Evolutionary conservation across 2,329 filamentous ascomycete genomes (phyloP).

Genomic region (Hirsutella rhossiliensis): DNA sequence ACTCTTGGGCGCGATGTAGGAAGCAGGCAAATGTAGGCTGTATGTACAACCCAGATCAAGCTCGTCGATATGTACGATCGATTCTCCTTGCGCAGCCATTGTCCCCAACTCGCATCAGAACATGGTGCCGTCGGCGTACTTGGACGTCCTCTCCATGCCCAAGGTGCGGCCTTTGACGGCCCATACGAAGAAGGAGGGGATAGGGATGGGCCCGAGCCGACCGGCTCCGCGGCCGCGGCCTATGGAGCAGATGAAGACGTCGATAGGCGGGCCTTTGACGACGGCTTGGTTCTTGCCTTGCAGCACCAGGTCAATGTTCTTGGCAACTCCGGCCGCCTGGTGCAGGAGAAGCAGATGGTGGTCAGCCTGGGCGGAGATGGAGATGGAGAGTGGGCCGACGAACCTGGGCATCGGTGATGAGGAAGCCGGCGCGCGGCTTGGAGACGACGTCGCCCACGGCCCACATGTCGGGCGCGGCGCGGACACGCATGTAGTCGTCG

Average conservation of each 20-base stretch:
- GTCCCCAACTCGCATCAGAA: conserved; percentile 20
- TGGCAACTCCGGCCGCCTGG: conserved; percentile 36
- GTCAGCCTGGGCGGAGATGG: no score
- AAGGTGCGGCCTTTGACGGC: conserved; percentile 39
- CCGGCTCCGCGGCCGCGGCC: conserved; percentile 39
- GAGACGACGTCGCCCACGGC: conserved; percentile 41
- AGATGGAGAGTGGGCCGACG: conserved; percentile 8
- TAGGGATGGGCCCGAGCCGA: conserved; percentile 30
- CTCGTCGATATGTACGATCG: not conserved
- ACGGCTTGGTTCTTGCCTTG: conserved; percentile 28
- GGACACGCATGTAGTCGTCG: conserved; percentile 38
- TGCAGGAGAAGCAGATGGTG: not conserved
- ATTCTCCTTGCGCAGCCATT: not conserved
- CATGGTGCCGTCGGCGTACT: conserved; percentile 35
- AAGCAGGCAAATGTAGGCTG: no score
- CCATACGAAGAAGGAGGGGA: conserved; percentile 40
- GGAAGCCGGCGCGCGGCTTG: conserved; percentile 41
- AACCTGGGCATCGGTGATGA: conserved; percentile 46
- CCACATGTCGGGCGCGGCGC: conserved; percentile 33
- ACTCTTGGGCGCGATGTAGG: no score
- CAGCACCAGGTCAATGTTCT: conserved; percentile 38
- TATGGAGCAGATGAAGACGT: conserved; percentile 34
- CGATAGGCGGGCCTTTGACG: conserved; percentile 35
- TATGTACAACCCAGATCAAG: no score
- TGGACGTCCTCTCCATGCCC: conserved; percentile 28